Percentiles rank a stretch among this genome's conserved stretches.
These are phyloP conservation scores for Salvia hispanica DNA, from an alignment of 257 asterid species.

Conservation along the genomic window DNA sequence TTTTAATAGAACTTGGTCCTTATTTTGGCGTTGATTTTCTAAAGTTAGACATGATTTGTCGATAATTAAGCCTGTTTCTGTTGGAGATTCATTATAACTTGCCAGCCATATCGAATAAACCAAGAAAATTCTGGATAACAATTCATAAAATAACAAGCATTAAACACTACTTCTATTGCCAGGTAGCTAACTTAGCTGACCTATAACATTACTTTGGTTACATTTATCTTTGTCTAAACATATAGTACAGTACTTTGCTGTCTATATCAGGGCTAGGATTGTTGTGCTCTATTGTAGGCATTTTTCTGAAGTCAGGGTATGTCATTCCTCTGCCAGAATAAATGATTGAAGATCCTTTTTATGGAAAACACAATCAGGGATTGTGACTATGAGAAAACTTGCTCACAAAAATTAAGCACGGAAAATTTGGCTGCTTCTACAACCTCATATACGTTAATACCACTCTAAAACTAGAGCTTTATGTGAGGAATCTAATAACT, in stretches of 20 bases:
- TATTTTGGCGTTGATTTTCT: neutral
- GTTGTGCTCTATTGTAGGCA: neutral
- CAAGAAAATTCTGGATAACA: neutral
- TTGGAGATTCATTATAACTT: neutral
- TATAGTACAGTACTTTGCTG: neutral
- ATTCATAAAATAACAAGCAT: neutral
- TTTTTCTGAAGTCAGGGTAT: neutral
- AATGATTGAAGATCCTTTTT: too few relatives aligned
- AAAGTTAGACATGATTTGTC: neutral
- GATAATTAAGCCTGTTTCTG: neutral
- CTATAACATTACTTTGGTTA: neutral
- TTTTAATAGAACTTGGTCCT: conserved; percentile 3
- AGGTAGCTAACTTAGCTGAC: neutral
- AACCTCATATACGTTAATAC: too few relatives aligned
- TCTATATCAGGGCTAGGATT: neutral
- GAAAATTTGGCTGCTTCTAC: too few relatives aligned
- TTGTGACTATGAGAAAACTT: too few relatives aligned
- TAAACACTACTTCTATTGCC: neutral
- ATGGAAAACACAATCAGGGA: neutral
- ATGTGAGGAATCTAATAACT: too few relatives aligned
- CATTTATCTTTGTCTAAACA: neutral
- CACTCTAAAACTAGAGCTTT: too few relatives aligned
- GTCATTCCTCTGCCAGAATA: too few relatives aligned
- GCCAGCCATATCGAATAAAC: neutral
- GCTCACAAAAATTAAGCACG: too few relatives aligned